A percentile compares a stretch with the other conserved stretches of the same genome.
Evolutionary conservation across 2,329 filamentous ascomycete genomes (phyloP).

Genomic region (Exophiala spinifera): DNA sequence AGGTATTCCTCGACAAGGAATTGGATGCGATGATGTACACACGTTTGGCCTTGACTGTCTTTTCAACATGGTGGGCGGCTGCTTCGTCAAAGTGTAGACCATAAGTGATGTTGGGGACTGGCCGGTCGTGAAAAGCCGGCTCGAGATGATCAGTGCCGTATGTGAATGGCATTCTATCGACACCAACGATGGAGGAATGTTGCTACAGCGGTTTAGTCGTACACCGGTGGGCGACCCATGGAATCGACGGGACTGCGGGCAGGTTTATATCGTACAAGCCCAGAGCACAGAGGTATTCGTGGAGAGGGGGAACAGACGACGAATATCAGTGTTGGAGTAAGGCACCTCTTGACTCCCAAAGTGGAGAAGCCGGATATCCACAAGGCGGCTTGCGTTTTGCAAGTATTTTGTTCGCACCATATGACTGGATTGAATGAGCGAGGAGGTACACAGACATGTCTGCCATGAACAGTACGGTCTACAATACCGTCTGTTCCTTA

Average conservation of each 20-base stretch:
- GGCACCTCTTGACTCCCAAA: background rate
- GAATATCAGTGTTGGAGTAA: background rate
- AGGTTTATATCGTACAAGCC: background rate
- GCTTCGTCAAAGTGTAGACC: constrained; percentile 48
- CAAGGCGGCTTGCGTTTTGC: constrained; percentile 1
- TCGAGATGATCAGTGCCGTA: constrained; percentile 34
- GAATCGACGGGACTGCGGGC: too few relatives aligned
- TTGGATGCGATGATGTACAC: constrained; percentile 54
- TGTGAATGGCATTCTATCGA: constrained; percentile 11
- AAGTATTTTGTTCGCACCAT: background rate
- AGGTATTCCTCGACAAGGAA: constrained; percentile 48
- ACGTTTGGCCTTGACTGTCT: constrained; percentile 45
- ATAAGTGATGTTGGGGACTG: constrained; percentile 46
- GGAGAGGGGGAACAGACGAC: background rate
- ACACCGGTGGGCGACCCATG: too few relatives aligned
- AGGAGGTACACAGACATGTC: background rate
- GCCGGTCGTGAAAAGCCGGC: constrained; percentile 37
- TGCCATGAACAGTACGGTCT: background rate
- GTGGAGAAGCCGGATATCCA: background rate
- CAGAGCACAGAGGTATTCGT: too few relatives aligned
- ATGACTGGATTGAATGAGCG: background rate
- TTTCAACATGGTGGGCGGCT: constrained; percentile 44
- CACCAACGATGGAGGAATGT: background rate
- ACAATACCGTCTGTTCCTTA: too few relatives aligned
- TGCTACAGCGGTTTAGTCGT: too few relatives aligned